Conservation (phyloP, 345 rosid species). For the Acer yangbiense region DNA sequence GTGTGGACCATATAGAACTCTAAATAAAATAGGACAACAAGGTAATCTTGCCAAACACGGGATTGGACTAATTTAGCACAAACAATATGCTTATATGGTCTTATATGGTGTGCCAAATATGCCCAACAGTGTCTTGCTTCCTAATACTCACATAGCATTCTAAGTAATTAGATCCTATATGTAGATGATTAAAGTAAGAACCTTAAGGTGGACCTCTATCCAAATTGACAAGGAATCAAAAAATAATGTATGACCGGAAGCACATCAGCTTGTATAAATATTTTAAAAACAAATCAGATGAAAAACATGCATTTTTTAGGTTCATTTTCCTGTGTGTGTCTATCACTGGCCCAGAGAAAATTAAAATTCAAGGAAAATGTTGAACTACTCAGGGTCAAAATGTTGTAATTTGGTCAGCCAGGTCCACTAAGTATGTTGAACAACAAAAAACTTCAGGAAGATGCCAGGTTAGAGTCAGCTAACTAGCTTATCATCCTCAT, state of each 20-base stretch:
- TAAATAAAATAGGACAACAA: not conserved
- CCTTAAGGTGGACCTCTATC: not conserved
- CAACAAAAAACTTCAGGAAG: not conserved
- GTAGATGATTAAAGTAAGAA: not conserved
- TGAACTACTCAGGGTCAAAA: not conserved
- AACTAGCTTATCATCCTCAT: conserved; percentile 12
- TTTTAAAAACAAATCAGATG: not conserved
- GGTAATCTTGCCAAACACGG: not conserved
- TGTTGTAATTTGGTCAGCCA: not conserved
- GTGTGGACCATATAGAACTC: not conserved
- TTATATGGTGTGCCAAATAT: not conserved
- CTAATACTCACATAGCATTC: not conserved
- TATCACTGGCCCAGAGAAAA: not conserved
- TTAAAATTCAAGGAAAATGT: conserved; percentile 1
- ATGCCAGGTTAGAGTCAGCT: not conserved
- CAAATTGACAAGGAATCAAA: not conserved
- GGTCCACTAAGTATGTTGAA: conserved; percentile 1
- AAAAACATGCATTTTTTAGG: not conserved
- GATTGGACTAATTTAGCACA: not conserved
- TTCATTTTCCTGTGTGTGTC: not conserved
- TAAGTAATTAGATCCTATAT: not conserved
- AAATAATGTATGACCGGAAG: not conserved
- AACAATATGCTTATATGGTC: not conserved
- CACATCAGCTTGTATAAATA: not conserved
- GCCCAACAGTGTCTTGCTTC: conserved; percentile 1